phyloP scores from a whole-genome alignment of 768 basidiomycete genomes.

The Leccinum rimulosum region DNA sequence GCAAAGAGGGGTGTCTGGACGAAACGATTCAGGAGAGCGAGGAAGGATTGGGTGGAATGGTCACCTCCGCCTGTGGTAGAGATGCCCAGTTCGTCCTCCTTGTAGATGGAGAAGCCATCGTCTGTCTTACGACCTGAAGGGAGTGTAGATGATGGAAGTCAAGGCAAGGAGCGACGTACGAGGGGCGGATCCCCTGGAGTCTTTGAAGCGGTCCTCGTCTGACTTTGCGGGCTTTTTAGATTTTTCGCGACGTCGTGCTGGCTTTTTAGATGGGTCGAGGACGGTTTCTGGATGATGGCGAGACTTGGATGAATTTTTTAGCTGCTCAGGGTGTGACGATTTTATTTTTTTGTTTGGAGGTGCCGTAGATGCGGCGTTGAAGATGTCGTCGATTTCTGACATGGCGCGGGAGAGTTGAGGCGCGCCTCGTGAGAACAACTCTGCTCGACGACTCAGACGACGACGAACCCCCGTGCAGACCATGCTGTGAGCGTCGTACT shows the following conservation, averaged over 20 bases:
- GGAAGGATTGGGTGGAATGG: conserved; percentile 18
- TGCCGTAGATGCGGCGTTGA: conserved; percentile 45
- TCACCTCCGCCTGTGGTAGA: conserved; percentile 68
- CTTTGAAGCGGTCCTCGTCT: conserved; percentile 55
- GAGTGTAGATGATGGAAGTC: conserved; percentile 11
- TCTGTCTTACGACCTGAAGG: conserved; percentile 68
- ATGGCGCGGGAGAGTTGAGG: conserved; percentile 26
- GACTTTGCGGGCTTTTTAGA: conserved; percentile 20
- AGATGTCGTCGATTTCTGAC: conserved; percentile 85
- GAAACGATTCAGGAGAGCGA: conserved; percentile 21
- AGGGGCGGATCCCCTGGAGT: conserved; percentile 71
- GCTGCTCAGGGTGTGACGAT: neutral
- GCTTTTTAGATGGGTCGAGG: conserved; percentile 55
- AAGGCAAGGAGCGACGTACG: conserved; percentile 45
- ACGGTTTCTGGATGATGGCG: conserved; percentile 51
- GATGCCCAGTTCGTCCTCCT: conserved; percentile 81
- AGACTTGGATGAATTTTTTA: conserved; percentile 1
- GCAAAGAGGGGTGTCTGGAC: conserved; percentile 74
- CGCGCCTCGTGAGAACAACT: conserved; percentile 16
- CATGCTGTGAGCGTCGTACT: conserved; percentile 33
- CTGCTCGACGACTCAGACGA: conserved; percentile 10
- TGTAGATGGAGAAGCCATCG: conserved; percentile 78
- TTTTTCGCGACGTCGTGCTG: conserved; percentile 27
- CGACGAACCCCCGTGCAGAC: conserved; percentile 12
- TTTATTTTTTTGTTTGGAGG: conserved; percentile 43